Evolutionary conservation across 139 green algal genomes (phyloP).

Genomic region (Picochlorum sp.): DNA sequence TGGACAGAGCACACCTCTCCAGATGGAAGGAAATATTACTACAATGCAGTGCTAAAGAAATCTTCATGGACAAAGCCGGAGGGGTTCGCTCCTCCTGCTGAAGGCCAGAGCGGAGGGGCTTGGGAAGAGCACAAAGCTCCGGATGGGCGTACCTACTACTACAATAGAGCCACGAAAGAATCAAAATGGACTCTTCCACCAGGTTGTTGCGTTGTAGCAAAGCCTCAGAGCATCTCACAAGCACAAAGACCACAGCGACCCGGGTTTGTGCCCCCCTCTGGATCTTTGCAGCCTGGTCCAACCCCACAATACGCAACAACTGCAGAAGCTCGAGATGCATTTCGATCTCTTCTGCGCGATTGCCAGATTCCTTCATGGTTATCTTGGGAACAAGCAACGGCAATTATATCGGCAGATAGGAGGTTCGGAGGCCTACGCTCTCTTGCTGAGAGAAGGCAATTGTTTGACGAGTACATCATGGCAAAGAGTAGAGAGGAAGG

Average conservation of each 20-base stretch:
- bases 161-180: slow-evolving; percentile 71
- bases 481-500: slow-evolving; percentile 60
- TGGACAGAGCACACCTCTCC: slow-evolving; percentile 87
- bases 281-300: slow-evolving; percentile 16
- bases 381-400: slow-evolving; percentile 76
- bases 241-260: not conserved
- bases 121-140: slow-evolving; percentile 79
- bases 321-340: slow-evolving; percentile 74
- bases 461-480: slow-evolving; percentile 86
- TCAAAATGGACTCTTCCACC: slow-evolving; percentile 74
- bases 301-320: slow-evolving; percentile 21
- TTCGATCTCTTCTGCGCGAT: slow-evolving; percentile 80
- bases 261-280: not conserved
- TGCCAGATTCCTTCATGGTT: slow-evolving; percentile 42
- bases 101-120: too few species aligned
- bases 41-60: slow-evolving; percentile 68
- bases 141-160: slow-evolving; percentile 86
- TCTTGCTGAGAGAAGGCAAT: slow-evolving; percentile 79
- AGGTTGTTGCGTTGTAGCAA: slow-evolving; percentile 22
- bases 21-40: slow-evolving; percentile 88
- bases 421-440: slow-evolving; percentile 79
- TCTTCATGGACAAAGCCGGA: slow-evolving; percentile 82
- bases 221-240: not conserved
- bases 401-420: slow-evolving; percentile 56
- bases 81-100: slow-evolving; percentile 43